Percentiles rank a stretch among this genome's conserved stretches.
Evolutionary conservation across 2,329 filamentous ascomycete genomes (phyloP).

Genomic region (Diplodia scrobiculata): DNA sequence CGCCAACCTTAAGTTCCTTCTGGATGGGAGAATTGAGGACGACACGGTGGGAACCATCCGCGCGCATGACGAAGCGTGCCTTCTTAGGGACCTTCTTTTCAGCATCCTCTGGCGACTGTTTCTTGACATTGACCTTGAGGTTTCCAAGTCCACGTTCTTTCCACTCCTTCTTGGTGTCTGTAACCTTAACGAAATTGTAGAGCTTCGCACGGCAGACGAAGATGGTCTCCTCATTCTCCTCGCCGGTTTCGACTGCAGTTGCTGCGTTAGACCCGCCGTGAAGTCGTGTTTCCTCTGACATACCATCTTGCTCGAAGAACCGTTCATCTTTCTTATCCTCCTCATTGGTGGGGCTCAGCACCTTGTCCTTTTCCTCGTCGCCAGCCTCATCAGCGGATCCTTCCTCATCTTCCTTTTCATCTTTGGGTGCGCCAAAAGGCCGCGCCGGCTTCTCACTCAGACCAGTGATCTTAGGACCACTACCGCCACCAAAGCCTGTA

Average conservation of each 20-base stretch:
- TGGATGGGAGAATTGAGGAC: slow-evolving; percentile 83
- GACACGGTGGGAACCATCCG: slow-evolving; percentile 83
- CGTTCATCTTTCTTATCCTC: slow-evolving; percentile 64
- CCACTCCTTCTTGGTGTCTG: slow-evolving; percentile 65
- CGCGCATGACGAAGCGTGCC: slow-evolving; percentile 82
- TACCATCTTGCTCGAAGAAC: slow-evolving; percentile 65
- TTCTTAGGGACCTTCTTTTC: slow-evolving; percentile 46
- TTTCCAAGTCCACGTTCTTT: slow-evolving; percentile 85
- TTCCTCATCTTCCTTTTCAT: slow-evolving; percentile 60
- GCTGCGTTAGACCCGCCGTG: not conserved
- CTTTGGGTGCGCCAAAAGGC: slow-evolving; percentile 76
- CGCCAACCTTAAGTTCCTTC: slow-evolving; percentile 76
- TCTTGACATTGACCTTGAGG: slow-evolving; percentile 71
- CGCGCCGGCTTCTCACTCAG: slow-evolving; percentile 64
- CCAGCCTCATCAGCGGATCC: slow-evolving; percentile 53
- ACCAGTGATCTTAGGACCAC: slow-evolving; percentile 51
- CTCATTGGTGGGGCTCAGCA: slow-evolving; percentile 31
- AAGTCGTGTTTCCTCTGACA: slow-evolving; percentile 38
- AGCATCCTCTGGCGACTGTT: slow-evolving; percentile 46
- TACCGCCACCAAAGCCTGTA: slow-evolving; percentile 69
- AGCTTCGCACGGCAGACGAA: slow-evolving; percentile 80
- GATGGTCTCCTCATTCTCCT: slow-evolving; percentile 76
- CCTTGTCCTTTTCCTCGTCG: slow-evolving; percentile 44
- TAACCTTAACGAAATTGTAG: slow-evolving; percentile 71
- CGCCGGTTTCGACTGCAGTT: slow-evolving; percentile 75